Conservation (phyloP, 2,329 filamentous ascomycete genomes). For the Monosporascus cannonballus region DNA sequence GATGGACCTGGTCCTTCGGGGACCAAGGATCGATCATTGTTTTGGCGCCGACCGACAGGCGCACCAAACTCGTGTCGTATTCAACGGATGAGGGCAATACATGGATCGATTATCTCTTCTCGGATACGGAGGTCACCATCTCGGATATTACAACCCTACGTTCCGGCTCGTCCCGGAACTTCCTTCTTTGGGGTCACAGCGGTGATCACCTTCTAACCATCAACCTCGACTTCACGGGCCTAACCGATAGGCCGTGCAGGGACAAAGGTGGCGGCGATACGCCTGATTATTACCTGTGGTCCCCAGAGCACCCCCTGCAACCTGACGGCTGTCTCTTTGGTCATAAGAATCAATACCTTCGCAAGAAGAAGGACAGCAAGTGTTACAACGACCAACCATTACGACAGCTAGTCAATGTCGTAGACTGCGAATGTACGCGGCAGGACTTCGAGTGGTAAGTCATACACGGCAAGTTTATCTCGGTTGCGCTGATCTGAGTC, state of each 20-base stretch:
- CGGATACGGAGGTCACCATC: constrained; percentile 63
- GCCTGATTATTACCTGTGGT: constrained; percentile 80
- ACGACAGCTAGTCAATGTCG: constrained; percentile 62
- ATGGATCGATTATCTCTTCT: constrained; percentile 74
- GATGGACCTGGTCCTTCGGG: constrained; percentile 89
- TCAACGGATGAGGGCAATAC: constrained; percentile 73
- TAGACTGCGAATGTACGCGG: constrained; percentile 77
- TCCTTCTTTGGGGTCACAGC: constrained; percentile 77
- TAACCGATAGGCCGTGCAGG: constrained; percentile 68
- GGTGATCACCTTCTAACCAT: constrained; percentile 61
- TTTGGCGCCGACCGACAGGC: constrained; percentile 66
- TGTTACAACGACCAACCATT: constrained; percentile 80
- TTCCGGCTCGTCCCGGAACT: constrained; percentile 84
- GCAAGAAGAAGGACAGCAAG: constrained; percentile 71
- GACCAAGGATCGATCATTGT: constrained; percentile 92
- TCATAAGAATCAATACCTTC: constrained; percentile 80
- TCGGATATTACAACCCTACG: constrained; percentile 81
- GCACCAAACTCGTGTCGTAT: constrained; percentile 67
- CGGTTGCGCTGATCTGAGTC: constrained; percentile 9
- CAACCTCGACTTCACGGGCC: constrained; percentile 82
- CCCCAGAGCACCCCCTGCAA: constrained; percentile 74
- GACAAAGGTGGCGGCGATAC: constrained; percentile 51
- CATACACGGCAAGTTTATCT: neutral
- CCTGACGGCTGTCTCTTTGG: constrained; percentile 85
- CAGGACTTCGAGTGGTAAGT: constrained; percentile 88